Evolutionary conservation across 176 grass and related monocot genomes (phyloP), one percentile per base, ranked within the genome.

Genomic region (Ensete ventricosum): DNA sequence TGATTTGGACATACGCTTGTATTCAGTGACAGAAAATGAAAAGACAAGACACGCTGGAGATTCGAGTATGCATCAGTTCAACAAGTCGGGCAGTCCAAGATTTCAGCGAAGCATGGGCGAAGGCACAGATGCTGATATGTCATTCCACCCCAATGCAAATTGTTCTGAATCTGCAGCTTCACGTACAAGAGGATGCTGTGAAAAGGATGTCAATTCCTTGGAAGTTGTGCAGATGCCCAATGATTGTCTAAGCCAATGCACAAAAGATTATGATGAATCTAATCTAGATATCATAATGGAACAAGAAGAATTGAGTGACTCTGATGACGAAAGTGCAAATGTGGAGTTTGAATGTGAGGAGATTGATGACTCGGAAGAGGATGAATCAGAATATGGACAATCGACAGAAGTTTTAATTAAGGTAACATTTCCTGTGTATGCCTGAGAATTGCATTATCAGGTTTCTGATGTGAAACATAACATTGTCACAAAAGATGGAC

Each of bases 221-320:
- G 78, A 17, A 53, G n/a, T 52, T 53, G 19, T 58, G 26, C 77
- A 88, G 77, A 19, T 55, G 76, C 51, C 43, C 78, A 82, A 90
- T 83, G 62, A 50, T 70, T 49, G 73, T 74, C 53, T 73, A 71
- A 76, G 77, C 60, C 75, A 81, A 78, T 80, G 73, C 74, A 74
- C 66, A 60, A 74, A 84, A 76, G 77, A 78, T 59, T 87, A 91
- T 62, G 88, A 89, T 50, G 90, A 91, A 81, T 85, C 81, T 59
- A 79, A 91, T 74, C 88, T 82, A 83, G 88, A 83, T 62, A 87
- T 94, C 83, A 76, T 93, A 73, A 94, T 98, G 90, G 95, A 94
- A 81, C 95, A 91, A 69, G 90, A 98, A 83, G 88, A 98, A 85
- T 80, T 91, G 55, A 98, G 88, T 85, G 95, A 94, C 76, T 99